Evolutionary conservation across 108 stramenopile species (phyloP), one percentile per base, ranked within the genome.

Genomic region (Mediolabrus comicus): DNA sequence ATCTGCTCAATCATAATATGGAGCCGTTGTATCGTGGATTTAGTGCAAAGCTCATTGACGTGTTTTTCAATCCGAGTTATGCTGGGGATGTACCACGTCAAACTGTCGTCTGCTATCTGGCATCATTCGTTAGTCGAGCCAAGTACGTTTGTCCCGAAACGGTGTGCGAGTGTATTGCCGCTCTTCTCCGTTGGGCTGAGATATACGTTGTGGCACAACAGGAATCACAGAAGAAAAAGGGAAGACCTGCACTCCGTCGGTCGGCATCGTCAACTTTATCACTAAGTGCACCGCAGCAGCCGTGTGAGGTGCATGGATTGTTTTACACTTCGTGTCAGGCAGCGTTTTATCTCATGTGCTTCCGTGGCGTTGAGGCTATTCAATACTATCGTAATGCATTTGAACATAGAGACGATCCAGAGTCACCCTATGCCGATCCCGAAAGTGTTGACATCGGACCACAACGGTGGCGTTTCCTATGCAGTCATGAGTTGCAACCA

Each of bases 281-380:
- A 38, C 73, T 72, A n/a, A 62, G 75, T 9, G 87, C 82, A 59
- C 66, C 77, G 8, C 80, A 81, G 51, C 69, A 78, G 13, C 84
- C 86, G 28, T 82, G 90, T 63, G 84, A 86, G 12, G 43, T 79
- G 9, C 97, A 97, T 74, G 83, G 80, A 25, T 69, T 98, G 0
- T 99, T 98, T 66, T 99, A 97, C 69, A 97, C 95, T 0, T 84
- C 92, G 35, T 96, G 95, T 59, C 98, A 99, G 72, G 89, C 98
- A n/a, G 85, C 92, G 4, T 97, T 97, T 69, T 99, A 99, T 82
- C 87, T 98, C 31, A 89, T 99, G 92, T 97, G 97, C 82, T 99
- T 99, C 69, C 88, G 95, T 43, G 97, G 96, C 11, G 74, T 59
- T 7, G 92, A 94, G 35, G 83, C 89, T 14, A 61, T 95, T 34